Percentiles rank a stretch among this genome's conserved stretches.
Conservation (phyloP, 2,329 filamentous ascomycete species). For the Cladophialophora chaetospira region DNA sequence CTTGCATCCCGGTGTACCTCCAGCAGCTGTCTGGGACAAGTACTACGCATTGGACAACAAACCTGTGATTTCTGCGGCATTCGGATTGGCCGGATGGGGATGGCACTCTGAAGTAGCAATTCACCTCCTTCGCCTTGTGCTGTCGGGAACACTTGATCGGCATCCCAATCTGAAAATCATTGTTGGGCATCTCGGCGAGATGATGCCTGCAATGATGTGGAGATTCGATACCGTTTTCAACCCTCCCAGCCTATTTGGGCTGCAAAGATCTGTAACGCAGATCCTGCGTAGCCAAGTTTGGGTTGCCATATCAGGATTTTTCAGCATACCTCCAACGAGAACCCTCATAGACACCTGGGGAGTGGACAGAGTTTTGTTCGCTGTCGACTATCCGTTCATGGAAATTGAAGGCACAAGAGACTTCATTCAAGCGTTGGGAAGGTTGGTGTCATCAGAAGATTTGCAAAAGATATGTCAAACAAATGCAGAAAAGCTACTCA, state of each 20-base stretch:
- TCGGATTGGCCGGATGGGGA: constrained; percentile 32
- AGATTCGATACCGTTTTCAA: constrained; percentile 35
- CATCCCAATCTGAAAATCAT: constrained; percentile 58
- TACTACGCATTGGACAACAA: background rate
- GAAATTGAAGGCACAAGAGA: constrained; percentile 50
- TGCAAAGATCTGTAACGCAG: constrained; percentile 60
- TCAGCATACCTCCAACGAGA: constrained; percentile 28
- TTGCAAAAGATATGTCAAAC: constrained; percentile 52
- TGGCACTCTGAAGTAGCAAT: constrained; percentile 43
- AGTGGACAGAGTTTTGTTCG: constrained; percentile 56
- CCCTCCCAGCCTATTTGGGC: constrained; percentile 54
- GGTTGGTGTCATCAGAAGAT: constrained; percentile 50
- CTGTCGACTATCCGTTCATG: constrained; percentile 60
- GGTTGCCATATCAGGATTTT: constrained; percentile 47
- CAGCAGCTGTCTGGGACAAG: constrained; percentile 30
- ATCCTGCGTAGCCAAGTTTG: constrained; percentile 55
- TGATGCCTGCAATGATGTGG: constrained; percentile 58
- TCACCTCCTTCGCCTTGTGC: constrained; percentile 49
- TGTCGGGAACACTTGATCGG: constrained; percentile 57
- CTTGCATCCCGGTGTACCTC: constrained; percentile 51
- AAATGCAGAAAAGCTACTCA: constrained; percentile 54
- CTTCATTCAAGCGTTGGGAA: constrained; percentile 52
- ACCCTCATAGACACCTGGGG: too few relatives aligned
- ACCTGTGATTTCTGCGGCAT: background rate
- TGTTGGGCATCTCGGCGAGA: constrained; percentile 55